phyloP scores from a whole-genome alignment of 805 yeast species.

The Aciculoconidium aculeatum region DNA sequence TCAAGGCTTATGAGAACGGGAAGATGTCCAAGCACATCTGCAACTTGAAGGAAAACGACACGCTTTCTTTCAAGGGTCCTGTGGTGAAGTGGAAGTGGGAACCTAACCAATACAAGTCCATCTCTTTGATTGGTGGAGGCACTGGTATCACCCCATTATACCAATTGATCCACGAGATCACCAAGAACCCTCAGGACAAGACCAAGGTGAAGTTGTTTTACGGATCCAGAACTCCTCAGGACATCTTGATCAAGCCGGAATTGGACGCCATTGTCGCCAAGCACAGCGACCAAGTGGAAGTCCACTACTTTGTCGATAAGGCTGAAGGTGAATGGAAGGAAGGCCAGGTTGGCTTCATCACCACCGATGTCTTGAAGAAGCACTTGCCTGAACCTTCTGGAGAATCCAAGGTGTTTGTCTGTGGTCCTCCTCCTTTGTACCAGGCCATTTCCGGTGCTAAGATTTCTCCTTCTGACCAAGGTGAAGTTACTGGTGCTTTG shows the following conservation, averaged over 20 bases:
- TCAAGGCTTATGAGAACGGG: slow-evolving; percentile 83
- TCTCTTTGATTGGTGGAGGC: slow-evolving; percentile 91
- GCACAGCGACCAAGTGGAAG: slow-evolving; percentile 72
- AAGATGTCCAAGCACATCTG: slow-evolving; percentile 74
- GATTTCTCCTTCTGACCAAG: slow-evolving; percentile 86
- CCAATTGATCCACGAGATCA: slow-evolving; percentile 75
- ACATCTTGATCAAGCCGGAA: slow-evolving; percentile 74
- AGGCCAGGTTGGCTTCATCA: slow-evolving; percentile 69
- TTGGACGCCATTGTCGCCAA: slow-evolving; percentile 61
- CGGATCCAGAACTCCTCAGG: slow-evolving; percentile 74
- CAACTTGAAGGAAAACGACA: slow-evolving; percentile 68
- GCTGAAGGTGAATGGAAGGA: slow-evolving; percentile 40
- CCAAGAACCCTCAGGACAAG: slow-evolving; percentile 77
- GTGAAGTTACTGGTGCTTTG: slow-evolving; percentile 84
- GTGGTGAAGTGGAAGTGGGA: slow-evolving; percentile 85
- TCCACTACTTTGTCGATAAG: slow-evolving; percentile 77
- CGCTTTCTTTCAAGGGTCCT: slow-evolving; percentile 91
- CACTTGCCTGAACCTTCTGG: slow-evolving; percentile 59
- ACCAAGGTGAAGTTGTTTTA: slow-evolving; percentile 81
- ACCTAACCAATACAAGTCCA: slow-evolving; percentile 74
- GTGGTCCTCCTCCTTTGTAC: slow-evolving; percentile 95
- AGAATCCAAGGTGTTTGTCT: slow-evolving; percentile 67
- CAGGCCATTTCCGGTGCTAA: slow-evolving; percentile 82
- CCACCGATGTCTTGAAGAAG: slow-evolving; percentile 62
- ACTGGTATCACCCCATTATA: slow-evolving; percentile 94